A percentile compares a stretch with the other conserved stretches of the same genome.
Conservation (phyloP, 345 rosid species). For the Abelmoschus esculentus region DNA sequence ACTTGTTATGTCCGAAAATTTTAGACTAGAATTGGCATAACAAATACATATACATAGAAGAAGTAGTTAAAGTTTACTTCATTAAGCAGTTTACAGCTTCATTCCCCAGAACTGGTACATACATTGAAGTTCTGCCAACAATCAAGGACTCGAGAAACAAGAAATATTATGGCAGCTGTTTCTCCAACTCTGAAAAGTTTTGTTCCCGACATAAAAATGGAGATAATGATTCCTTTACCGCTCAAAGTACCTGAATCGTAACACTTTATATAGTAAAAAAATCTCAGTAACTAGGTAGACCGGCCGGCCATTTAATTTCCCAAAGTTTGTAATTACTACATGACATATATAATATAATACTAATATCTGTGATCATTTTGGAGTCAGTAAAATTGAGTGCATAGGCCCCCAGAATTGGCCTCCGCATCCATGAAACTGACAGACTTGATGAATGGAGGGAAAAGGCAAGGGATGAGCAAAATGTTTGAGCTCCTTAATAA, state of each 20-base stretch:
- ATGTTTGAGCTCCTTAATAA: constrained; percentile 4
- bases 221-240: not conserved
- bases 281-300: not conserved
- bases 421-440: not conserved
- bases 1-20: no score
- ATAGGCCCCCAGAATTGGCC: not conserved
- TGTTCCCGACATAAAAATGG: not conserved
- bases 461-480: not conserved
- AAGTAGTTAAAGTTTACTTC: not conserved
- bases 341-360: not conserved
- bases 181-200: not conserved
- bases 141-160: not conserved
- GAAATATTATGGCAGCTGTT: not conserved
- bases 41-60: not conserved
- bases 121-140: not conserved
- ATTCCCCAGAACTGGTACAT: not conserved
- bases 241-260: not conserved
- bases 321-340: not conserved
- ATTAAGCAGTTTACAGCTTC: not conserved
- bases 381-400: not conserved
- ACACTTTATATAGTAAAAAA: not conserved
- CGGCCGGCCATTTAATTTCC: not conserved
- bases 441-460: constrained; percentile 9
- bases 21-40: not conserved
- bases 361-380: no score